Conservation (phyloP, 768 basidiomycete genomes). For the Termitomyces sp. region DNA sequence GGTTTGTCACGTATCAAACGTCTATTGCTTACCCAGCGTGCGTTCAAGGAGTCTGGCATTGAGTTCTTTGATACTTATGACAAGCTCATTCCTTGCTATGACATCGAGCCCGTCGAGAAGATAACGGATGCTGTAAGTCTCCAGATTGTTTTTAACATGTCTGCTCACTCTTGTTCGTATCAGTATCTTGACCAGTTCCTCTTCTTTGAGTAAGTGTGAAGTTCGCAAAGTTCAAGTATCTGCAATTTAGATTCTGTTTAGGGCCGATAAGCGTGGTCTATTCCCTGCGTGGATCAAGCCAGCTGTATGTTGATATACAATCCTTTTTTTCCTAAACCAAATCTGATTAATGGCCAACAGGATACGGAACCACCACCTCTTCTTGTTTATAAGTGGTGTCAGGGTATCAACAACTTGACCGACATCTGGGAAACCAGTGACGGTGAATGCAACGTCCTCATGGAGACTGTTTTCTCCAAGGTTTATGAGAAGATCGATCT, state of each 20-base stretch:
- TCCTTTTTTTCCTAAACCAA: background rate
- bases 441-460: slow-evolving; percentile 96
- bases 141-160: background rate
- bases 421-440: slow-evolving; percentile 99
- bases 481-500: slow-evolving; percentile 99
- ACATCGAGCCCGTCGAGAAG: slow-evolving; percentile 99
- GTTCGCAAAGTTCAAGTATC: background rate
- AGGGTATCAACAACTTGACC: slow-evolving; percentile 97
- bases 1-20: slow-evolving; percentile 97
- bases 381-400: slow-evolving; percentile 99
- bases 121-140: slow-evolving; percentile 89
- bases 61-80: slow-evolving; percentile 98
- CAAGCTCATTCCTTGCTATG: slow-evolving; percentile 97
- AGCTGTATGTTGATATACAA: slow-evolving; percentile 36
- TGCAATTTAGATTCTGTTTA: slow-evolving; percentile 13
- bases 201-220: slow-evolving; percentile 72
- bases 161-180: slow-evolving; percentile 10
- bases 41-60: slow-evolving; percentile 98
- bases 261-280: slow-evolving; percentile 92
- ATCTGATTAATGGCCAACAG: slow-evolving; percentile 18
- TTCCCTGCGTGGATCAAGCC: slow-evolving; percentile 99
- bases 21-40: slow-evolving; percentile 90
- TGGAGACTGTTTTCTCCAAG: slow-evolving; percentile 97
- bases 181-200: slow-evolving; percentile 97
- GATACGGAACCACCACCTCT: slow-evolving; percentile 96